Evolutionary conservation across 2,329 filamentous ascomycete species (phyloP).

Genomic region (Clonostachys byssicola): DNA sequence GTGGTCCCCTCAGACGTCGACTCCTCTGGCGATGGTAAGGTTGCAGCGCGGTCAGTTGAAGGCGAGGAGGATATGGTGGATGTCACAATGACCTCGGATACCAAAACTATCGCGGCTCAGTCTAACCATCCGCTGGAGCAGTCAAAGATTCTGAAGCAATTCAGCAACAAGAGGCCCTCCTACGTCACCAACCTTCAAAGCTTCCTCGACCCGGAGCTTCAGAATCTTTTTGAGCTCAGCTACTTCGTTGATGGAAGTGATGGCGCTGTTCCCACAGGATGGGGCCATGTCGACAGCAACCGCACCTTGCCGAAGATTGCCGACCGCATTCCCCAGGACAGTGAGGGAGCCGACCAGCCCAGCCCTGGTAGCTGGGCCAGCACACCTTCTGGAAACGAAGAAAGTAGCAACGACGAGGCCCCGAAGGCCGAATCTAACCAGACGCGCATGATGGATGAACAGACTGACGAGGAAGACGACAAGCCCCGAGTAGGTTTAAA

Average conservation of each 20-base stretch:
- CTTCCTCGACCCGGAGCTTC: slow-evolving; percentile 60
- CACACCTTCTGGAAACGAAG: slow-evolving; percentile 42
- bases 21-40: slow-evolving; percentile 63
- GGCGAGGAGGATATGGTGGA: slow-evolving; percentile 90
- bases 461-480: slow-evolving; percentile 46
- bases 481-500: slow-evolving; percentile 4
- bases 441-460: slow-evolving; percentile 58
- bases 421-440: slow-evolving; percentile 17
- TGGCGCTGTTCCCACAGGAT: slow-evolving; percentile 66
- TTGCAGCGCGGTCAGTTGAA: slow-evolving; percentile 75
- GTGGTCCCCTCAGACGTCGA: slow-evolving; percentile 61
- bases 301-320: slow-evolving; percentile 51
- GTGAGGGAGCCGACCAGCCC: slow-evolving; percentile 29
- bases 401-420: slow-evolving; percentile 48
- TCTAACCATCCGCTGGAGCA: slow-evolving; percentile 8
- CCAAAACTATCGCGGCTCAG: background rate
- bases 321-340: slow-evolving; percentile 40
- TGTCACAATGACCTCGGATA: slow-evolving; percentile 61
- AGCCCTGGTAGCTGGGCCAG: slow-evolving; percentile 44
- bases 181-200: slow-evolving; percentile 43
- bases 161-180: slow-evolving; percentile 44
- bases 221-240: slow-evolving; percentile 73
- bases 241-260: slow-evolving; percentile 52
- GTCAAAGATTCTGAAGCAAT: slow-evolving; percentile 32
- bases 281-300: slow-evolving; percentile 53